Base-by-base conservation (phyloP, 805 yeast species). In the Lachancea mirantina region DNA sequence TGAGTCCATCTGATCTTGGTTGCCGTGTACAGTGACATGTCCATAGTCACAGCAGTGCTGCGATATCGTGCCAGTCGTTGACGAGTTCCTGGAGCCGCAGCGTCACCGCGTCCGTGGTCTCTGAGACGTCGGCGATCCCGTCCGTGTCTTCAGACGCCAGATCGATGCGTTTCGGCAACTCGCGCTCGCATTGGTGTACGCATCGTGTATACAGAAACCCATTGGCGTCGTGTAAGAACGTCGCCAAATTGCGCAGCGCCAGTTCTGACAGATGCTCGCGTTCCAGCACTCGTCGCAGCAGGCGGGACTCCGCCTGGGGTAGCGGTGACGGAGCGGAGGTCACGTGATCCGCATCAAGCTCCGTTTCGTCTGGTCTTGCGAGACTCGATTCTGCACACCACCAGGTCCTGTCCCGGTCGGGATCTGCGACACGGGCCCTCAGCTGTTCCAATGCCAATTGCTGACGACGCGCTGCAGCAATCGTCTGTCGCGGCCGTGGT, bases 41-140 rank as follows among this genome's bases (percentile, higher is more conserved):
- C n/a, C n/a, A n/a, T n/a, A n/a, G n/a, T n/a, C n/a, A n/a, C n/a
- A 39, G 24, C 13, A 41, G 19, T n/a, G 34, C 32, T 8, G 38
- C 43, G 21, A 43, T 45, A 18, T 43, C 46, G 22, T 39, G 36
- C 45, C 45, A 45, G 30, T 45, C 47, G 31, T 33, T 36, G 23
- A 45, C 35, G 15, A 41, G 41, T 22, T 45, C 47, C 21, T 32
- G 33, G 14, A 44, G 23, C 15, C 6, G 25, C 8, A n/a, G 26
- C n/a, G 2, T 14, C 24, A 8, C 8, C 19, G 7, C 23, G 36
- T 6, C 19, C 22, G 5, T 15, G 19, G 7, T 31, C 34, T 20
- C 18, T 8, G 10, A n/a, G n/a, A n/a, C n/a, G n/a, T n/a, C n/a
- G n/a, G n/a, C n/a, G n/a, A n/a, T n/a, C n/a, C n/a, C n/a, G n/a